Base-by-base conservation (phyloP, 1,139 yeast genomes). In the Groenewaldozyma auringiensis region DNA sequence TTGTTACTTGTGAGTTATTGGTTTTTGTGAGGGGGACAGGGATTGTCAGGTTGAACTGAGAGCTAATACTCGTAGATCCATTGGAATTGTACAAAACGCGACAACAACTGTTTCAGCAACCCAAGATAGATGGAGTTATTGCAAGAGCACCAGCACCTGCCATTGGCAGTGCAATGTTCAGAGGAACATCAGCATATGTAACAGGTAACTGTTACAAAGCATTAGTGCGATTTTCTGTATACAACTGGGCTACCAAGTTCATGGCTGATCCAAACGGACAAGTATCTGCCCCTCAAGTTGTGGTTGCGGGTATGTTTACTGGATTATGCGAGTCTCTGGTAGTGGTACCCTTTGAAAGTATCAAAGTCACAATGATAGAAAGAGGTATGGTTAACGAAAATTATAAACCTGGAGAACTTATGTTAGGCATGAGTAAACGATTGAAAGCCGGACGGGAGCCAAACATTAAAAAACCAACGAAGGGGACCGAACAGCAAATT, bases 321-420 rank as follows among this genome's bases (percentile, higher is more conserved):
- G 97, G 94, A 25, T 44, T 48, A 44, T 45, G 52, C 44, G 98
- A 92, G 64, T 81, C 94, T 3, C 56, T 87, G 38, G 76, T 88
- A 71, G 77, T 92, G 27, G 84, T 92, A 21, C 98, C 98, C 0
- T 89, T 92, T 65, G 98, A 92, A 59, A 85, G 65, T 51, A 50
- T 49, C 53, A 46, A 43, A 21, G 82, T 86, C 3, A 75, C 87
- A 13, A 81, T 87, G 92, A 81, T 89, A 52, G 95, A 89, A 40
- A 44, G 63, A 25, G 55, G 57, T 31, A 46, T 45, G 37, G 40
- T 40, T 14, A 17, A 20, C 22, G 34, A 37, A 22, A 35, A 35
- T 20, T 35, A 35, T 18, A 14, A 18, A 20, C 38, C 38, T 11
- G 38, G 38, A 9, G 38, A 14, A 20, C 22, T 35, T 14, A 35